Percentiles rank a stretch among this genome's conserved stretches.
Conservation (phyloP, 805 yeast genomes). For the Middelhovenomyces tepae region DNA sequence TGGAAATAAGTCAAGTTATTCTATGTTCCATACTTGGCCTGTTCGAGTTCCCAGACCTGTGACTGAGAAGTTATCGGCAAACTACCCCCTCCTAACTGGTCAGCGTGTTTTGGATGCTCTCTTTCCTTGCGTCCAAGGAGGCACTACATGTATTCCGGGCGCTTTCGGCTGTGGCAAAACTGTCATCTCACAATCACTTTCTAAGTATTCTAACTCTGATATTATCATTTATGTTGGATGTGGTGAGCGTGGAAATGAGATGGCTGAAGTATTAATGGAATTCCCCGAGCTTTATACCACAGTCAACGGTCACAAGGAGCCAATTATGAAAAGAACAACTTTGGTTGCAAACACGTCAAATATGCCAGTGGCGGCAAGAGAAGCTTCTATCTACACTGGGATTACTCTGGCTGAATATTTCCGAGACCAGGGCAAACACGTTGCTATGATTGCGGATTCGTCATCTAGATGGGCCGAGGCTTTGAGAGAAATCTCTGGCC, state of each 20-base stretch:
- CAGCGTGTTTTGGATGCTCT: slow-evolving; percentile 97
- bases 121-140: slow-evolving; percentile 99
- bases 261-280: slow-evolving; percentile 99
- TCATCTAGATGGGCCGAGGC: slow-evolving; percentile 99
- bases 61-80: slow-evolving; percentile 86
- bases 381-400: slow-evolving; percentile 98
- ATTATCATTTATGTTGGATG: slow-evolving; percentile 91
- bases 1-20: slow-evolving; percentile 68
- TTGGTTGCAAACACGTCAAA: slow-evolving; percentile 97
- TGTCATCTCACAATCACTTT: slow-evolving; percentile 93
- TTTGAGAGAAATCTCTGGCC: slow-evolving; percentile 98
- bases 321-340: slow-evolving; percentile 98
- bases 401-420: slow-evolving; percentile 97
- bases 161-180: slow-evolving; percentile 99
- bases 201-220: slow-evolving; percentile 96
- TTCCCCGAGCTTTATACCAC: slow-evolving; percentile 96
- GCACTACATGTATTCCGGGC: slow-evolving; percentile 99
- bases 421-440: slow-evolving; percentile 99
- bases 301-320: slow-evolving; percentile 87
- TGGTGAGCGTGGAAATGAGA: slow-evolving; percentile 98
- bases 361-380: slow-evolving; percentile 99
- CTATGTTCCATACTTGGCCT: slow-evolving; percentile 99
- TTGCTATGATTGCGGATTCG: slow-evolving; percentile 99
- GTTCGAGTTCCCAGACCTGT: slow-evolving; percentile 99
- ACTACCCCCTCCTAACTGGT: slow-evolving; percentile 92